These are phyloP conservation scores for Microsporum canis DNA, from an alignment of 2,329 filamentous ascomycete species.

Conservation along the genomic window DNA sequence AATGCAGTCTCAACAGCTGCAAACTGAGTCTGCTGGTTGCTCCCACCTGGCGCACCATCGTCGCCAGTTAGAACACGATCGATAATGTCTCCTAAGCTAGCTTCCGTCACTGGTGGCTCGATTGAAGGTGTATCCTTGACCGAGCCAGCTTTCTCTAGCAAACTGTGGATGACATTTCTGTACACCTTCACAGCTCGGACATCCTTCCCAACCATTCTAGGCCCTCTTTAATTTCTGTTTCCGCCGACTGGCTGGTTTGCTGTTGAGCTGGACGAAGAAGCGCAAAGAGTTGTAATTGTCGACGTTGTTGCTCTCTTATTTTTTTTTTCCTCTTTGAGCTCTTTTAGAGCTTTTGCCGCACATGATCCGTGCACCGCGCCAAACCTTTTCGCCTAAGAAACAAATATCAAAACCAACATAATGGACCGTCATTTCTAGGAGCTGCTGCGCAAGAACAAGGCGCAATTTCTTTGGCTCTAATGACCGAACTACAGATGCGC, in stretches of 20 bases:
- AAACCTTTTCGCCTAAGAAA: neutral
- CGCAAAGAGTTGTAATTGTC: neutral
- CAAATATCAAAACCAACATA: neutral
- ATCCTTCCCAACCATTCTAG: slow-evolving; percentile 25
- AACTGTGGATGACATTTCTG: slow-evolving; percentile 42
- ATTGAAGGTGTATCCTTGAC: slow-evolving; percentile 51
- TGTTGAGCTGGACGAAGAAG: neutral
- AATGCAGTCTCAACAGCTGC: slow-evolving; percentile 74
- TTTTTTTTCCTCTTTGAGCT: slow-evolving; percentile 1
- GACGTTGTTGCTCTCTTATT: neutral
- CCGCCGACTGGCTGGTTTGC: neutral
- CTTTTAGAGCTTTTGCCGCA: neutral
- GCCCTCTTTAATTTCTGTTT: neutral
- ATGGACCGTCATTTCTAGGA: neutral
- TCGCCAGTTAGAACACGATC: slow-evolving; percentile 32
- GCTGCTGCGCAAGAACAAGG: neutral
- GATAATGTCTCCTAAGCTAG: slow-evolving; percentile 41
- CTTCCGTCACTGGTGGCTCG: slow-evolving; percentile 64
- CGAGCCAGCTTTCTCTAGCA: slow-evolving; percentile 48
- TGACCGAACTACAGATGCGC: slow-evolving; percentile 26
- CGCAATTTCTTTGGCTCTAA: neutral
- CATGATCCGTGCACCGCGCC: neutral
- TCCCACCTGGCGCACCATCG: slow-evolving; percentile 22
- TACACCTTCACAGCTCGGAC: slow-evolving; percentile 35
- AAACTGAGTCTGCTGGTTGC: slow-evolving; percentile 45